Evolutionary conservation across 371 early-diverging fungal species (phyloP), one percentile per base, ranked within the genome.

Genomic region (Dinochytrium kinnereticum): DNA sequence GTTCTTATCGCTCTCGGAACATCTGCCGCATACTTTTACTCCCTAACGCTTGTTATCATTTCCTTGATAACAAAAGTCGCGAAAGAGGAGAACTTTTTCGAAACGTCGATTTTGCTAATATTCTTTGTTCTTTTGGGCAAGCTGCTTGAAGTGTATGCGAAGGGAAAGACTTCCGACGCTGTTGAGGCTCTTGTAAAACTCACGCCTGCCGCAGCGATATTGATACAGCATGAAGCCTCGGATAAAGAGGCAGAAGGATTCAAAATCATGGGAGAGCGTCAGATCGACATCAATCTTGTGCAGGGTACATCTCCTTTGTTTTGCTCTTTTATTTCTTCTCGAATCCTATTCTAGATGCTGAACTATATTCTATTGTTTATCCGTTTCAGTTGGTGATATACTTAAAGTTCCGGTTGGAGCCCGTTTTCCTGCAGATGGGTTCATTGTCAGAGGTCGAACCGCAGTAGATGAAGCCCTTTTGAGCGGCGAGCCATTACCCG

Each of bases 381-480:
- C n/a, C n/a, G n/a, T n/a, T 33, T 92, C 96, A 81, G 85, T 87
- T 28, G 92, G 91, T 51, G 98, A 97, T 76, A 73, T 90, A 2
- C 78, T 97, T 71, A 91, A 91, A 76, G 88, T 97, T 37, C 78
- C 91, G 1, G 94, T 95, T 0, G 97, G 97, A 36, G 93, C 93
- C 72, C 91, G 93, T 68, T 81, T 98, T 44, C 97, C 98, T 1
- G 90, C 94, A 0, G 99, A 99, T 81, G 98, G 95, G 26, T 73
- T 88, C 0, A 78, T 99, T 13, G 72, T 92, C 15, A 77, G 81
- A 0, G 99, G 99, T 1, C 64, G 82, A 17, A 91, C 95, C 2
- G 72, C 64, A 53, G 91, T 98, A 1, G 98, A 99, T 83, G 99
- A 99, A 84, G 92, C 94, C 70, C 96, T 99, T 90, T 90, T 99